phyloP scores from a whole-genome alignment of 129 eudicot species.

The Glebionis coronaria region DNA sequence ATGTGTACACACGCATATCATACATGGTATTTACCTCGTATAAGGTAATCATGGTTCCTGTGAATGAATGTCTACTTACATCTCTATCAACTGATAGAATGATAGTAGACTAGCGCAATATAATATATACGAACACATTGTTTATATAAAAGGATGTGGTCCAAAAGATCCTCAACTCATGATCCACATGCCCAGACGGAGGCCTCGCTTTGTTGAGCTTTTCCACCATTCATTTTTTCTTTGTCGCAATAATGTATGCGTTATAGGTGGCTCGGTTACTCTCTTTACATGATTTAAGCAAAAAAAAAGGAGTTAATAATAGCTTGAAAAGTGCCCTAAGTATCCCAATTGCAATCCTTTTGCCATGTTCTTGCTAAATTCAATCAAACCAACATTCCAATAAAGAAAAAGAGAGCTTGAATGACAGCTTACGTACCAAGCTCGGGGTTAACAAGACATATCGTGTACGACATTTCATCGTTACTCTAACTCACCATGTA shows the following conservation, averaged over 20 bases:
- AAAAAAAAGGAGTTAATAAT: slow-evolving; percentile 1
- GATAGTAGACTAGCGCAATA: neutral
- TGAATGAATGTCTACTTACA: slow-evolving; percentile 8
- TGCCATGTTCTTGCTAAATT: too few species aligned
- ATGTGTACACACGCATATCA: neutral
- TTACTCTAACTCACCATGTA: neutral
- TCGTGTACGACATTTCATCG: neutral
- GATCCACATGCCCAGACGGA: slow-evolving; percentile 10
- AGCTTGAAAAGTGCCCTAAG: neutral
- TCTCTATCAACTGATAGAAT: neutral
- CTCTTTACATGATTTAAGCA: neutral
- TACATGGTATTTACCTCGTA: neutral
- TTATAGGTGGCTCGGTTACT: neutral
- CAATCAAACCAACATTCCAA: neutral
- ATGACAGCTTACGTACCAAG: neutral
- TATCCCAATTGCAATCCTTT: too few species aligned
- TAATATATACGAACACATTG: neutral
- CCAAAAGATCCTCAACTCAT: slow-evolving; percentile 17
- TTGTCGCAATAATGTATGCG: slow-evolving; percentile 1
- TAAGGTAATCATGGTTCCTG: neutral
- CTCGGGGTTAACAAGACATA: neutral
- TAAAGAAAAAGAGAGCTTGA: neutral
- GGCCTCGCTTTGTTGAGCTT: slow-evolving; percentile 1
- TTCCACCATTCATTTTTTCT: neutral
- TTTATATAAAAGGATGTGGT: slow-evolving; percentile 7